Evolutionary conservation across 2,329 filamentous ascomycete genomes (phyloP), one percentile per base, ranked within the genome.

Genomic region (Cladosporium sp.): DNA sequence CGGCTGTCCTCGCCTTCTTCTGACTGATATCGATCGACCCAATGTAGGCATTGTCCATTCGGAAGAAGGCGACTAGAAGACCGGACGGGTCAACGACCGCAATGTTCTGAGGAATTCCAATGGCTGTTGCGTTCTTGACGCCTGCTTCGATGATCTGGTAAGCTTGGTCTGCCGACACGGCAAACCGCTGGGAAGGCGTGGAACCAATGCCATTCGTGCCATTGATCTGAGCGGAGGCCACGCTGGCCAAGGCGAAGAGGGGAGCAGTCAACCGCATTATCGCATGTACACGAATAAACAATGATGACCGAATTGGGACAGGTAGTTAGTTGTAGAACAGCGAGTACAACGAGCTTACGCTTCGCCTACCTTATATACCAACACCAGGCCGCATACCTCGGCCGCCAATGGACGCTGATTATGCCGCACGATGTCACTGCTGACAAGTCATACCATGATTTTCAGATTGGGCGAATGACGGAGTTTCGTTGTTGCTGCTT

Each of bases 21-120:
- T 65, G 67, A 47, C 57, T 62, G 47, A 70, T 68, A 51, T 69
- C 66, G 30, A 67, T 62, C 34, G 60, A 64, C 19, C 59, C 65
- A 19, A 68, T 63, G 54, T 61, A 69, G 19, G 67, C 65, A 51
- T 69, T 67, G 58, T 69, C 67, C 65, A 67, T 70, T n/a, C 65
- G 63, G n/a, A 69, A 57, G 60, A 70, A 68, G 14, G 65, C 68
- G 28, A 70, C 66, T 30, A 70, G 61, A 37, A 64, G 55, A 20
- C 63, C 63, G 5, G 63, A 65, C 12, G 67, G 66, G 42, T 70
- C 67, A 34, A 66, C 59, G 20, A 69, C 62, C 11, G 68, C 67
- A 22, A 69, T 68, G 59, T 67, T 65, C 51, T 65, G 63, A 12
- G 66, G 65, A 1, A 67, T 60, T 38, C 64, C 47, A 64, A 61